Evolutionary conservation across 495 filamentous ascomycete species (phyloP).

Genomic region (Aspergillus steynii): DNA sequence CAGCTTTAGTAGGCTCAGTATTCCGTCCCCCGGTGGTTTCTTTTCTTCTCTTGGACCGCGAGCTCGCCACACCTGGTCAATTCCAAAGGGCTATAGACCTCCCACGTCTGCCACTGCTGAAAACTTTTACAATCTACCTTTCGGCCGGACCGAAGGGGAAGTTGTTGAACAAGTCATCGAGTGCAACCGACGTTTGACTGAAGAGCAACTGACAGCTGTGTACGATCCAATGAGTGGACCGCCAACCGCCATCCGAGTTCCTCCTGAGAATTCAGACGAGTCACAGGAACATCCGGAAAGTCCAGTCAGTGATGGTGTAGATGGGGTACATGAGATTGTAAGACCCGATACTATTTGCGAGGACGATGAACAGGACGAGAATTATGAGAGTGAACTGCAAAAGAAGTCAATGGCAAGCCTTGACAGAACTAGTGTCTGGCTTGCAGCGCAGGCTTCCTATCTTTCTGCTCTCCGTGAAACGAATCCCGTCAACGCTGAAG

Average conservation of each 20-base stretch:
- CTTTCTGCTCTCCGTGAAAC: slow-evolving; percentile 68
- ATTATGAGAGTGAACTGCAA: slow-evolving; percentile 66
- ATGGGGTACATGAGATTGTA: slow-evolving; percentile 38
- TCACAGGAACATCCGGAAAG: slow-evolving; percentile 27
- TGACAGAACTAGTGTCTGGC: slow-evolving; percentile 80
- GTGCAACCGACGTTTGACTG: slow-evolving; percentile 48
- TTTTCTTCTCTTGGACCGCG: slow-evolving; percentile 76
- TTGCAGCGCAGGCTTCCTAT: slow-evolving; percentile 75
- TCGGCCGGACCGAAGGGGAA: slow-evolving; percentile 51
- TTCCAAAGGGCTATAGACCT: slow-evolving; percentile 46
- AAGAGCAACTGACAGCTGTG: slow-evolving; percentile 46
- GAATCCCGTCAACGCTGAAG: slow-evolving; percentile 54
- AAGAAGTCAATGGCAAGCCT: slow-evolving; percentile 64
- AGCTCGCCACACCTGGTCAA: slow-evolving; percentile 75
- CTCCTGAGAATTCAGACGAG: slow-evolving; percentile 27
- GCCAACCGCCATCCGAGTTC: slow-evolving; percentile 60
- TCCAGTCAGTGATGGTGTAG: slow-evolving; percentile 32
- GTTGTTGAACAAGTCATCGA: slow-evolving; percentile 71
- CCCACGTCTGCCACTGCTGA: slow-evolving; percentile 80
- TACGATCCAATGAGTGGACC: slow-evolving; percentile 54
- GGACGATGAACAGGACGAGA: slow-evolving; percentile 64
- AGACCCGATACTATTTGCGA: slow-evolving; percentile 39
- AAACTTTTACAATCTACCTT: slow-evolving; percentile 81
- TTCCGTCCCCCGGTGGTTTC: slow-evolving; percentile 88
- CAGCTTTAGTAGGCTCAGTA: slow-evolving; percentile 69